Conservation (phyloP, 73 alveolate species). For the Stentor coeruleus region DNA sequence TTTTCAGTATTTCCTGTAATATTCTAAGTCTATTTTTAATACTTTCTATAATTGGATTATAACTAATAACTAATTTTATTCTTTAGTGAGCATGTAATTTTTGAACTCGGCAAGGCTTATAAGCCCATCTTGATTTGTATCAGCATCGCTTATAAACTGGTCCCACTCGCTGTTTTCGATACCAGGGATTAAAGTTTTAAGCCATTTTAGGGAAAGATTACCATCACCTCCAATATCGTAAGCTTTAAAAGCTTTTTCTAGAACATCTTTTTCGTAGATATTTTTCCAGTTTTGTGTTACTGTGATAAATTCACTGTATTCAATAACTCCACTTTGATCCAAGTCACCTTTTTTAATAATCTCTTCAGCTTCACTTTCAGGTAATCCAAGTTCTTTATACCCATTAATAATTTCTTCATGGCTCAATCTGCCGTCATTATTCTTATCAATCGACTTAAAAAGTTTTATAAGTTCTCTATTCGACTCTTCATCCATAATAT, state of each 20-base stretch:
- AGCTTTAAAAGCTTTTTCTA: not conserved
- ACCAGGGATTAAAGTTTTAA: not conserved
- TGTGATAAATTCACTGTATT: not conserved
- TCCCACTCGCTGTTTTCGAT: not conserved
- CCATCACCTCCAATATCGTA: slow-evolving; percentile 6
- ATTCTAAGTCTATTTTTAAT: too few relatives aligned
- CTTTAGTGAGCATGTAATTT: too few relatives aligned
- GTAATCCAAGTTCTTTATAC: not conserved
- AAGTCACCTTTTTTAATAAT: not conserved
- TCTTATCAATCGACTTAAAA: slow-evolving; percentile 5
- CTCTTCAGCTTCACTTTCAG: not conserved
- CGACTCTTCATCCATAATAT: slow-evolving; percentile 26
- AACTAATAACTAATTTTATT: too few relatives aligned
- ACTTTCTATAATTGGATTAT: too few relatives aligned
- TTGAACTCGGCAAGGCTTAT: not conserved
- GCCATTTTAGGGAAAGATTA: not conserved
- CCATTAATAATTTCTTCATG: slow-evolving; percentile 7
- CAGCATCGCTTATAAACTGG: not conserved
- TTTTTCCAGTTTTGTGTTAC: not conserved
- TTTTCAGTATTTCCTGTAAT: too few relatives aligned
- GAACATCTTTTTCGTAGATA: not conserved
- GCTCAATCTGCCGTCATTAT: slow-evolving; percentile 19
- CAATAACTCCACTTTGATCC: slow-evolving; percentile 12
- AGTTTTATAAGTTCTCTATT: not conserved
- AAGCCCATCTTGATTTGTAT: not conserved